Evolutionary conservation across 768 basidiomycete species (phyloP), one percentile per base, ranked within the genome.

Genomic region (Rhodocollybia butyracea): DNA sequence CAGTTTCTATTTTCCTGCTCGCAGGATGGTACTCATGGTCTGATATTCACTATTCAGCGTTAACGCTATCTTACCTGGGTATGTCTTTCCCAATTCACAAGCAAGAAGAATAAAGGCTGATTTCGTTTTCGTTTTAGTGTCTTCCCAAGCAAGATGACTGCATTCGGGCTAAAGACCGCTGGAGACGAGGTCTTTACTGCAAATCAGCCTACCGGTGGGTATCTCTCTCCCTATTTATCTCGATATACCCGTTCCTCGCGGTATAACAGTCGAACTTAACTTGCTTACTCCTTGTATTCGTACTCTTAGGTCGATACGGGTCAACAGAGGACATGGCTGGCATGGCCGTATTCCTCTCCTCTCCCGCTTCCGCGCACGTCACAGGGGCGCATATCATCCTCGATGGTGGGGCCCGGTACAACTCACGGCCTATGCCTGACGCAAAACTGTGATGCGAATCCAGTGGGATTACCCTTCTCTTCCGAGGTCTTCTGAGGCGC

Each of bases 91-190:
- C 12, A 19, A 1, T 1, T 48, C 42, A 7, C 22, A n/a, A n/a
- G n/a, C n/a, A n/a, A n/a, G n/a, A n/a, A n/a, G n/a, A n/a, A n/a
- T n/a, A n/a, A n/a, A n/a, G 22, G 10, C 42, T 19, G 22, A 10
- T 38, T 17, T 26, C 47, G 29, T 30, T 26, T 30, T 39, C 5
- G 22, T 21, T 4, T 12, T 40, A 86, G 86, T 1, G 70, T 91
- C 12, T 94, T 89, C 72, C 89, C 88, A 0, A 88, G 86, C 43
- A 91, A 87, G 72, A 92, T 94, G 90, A 92, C 91, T 1, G 82
- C 87, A 0, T 90, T 74, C 47, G 86, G 83, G 3, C 70, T 90
- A 60, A 80, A 82, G 60, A 75, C 65, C 2, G 69, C 68, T 2
- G 85, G 86, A 6, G 80, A 81, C 56, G 77, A 80, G 22, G 70